These are phyloP conservation scores for Pichia rugopelliculosa DNA, from an alignment of 805 yeast genomes.

Conservation along the genomic window DNA sequence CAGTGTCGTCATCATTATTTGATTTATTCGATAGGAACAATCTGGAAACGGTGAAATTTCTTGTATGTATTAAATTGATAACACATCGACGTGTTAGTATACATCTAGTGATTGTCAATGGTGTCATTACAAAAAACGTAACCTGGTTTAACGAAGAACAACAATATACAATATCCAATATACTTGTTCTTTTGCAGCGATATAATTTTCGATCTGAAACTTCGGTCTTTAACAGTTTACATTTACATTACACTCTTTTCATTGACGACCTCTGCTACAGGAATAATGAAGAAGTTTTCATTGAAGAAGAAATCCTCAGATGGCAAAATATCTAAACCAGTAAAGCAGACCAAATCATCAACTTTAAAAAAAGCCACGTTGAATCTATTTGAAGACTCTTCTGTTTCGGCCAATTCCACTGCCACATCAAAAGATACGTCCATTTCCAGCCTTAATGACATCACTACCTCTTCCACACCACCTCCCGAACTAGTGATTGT, in stretches of 20 bases:
- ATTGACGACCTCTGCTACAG: background rate
- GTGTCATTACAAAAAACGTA: background rate
- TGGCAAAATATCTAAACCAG: background rate
- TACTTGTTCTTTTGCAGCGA: too few species aligned
- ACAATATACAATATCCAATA: too few species aligned
- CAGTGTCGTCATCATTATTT: background rate
- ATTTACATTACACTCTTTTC: background rate
- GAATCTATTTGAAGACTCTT: background rate
- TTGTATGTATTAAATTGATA: background rate
- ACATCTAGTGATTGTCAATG: background rate
- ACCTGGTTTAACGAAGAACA: background rate
- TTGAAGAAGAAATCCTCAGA: conserved; percentile 24
- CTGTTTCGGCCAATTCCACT: background rate
- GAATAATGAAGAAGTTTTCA: conserved; percentile 32
- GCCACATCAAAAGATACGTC: background rate
- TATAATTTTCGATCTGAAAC: too few species aligned
- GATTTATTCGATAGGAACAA: background rate
- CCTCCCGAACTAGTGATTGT: background rate
- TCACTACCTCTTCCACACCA: background rate
- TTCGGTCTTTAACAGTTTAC: too few species aligned
- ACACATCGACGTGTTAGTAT: background rate
- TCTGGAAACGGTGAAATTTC: background rate
- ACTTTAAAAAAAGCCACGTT: background rate
- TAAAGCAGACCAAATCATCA: background rate
- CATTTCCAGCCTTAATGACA: background rate